Conservation (phyloP, 1,284 basidiomycete genomes). For the Cutaneotrichosporon sp. region DNA sequence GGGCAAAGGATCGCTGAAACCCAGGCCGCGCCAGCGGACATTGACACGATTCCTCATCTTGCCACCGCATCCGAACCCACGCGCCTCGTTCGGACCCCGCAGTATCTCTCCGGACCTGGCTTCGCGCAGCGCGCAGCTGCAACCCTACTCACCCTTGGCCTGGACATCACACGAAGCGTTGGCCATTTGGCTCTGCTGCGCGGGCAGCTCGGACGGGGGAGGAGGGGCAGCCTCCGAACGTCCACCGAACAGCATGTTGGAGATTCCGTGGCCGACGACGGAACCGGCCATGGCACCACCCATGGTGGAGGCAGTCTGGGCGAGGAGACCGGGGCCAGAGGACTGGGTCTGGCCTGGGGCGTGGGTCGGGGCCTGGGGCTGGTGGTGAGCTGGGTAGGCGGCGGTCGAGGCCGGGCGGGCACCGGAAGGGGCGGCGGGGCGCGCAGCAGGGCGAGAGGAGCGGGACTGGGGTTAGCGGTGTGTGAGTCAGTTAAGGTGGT, state of each 20-base stretch:
- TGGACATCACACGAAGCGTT: slow-evolving; percentile 53
- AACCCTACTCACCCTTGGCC: slow-evolving; percentile 51
- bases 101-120: no score
- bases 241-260: slow-evolving; percentile 54
- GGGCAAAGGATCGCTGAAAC: no score
- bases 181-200: slow-evolving; percentile 22
- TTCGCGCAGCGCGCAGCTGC: background rate
- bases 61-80: no score
- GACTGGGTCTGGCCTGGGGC: slow-evolving; percentile 20
- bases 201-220: slow-evolving; percentile 41
- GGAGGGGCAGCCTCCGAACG: slow-evolving; percentile 38
- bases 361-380: slow-evolving; percentile 8
- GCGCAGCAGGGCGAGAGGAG: slow-evolving; percentile 41
- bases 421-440: slow-evolving; percentile 24
- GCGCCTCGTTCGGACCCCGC: no score
- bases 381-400: slow-evolving; percentile 26
- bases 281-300: slow-evolving; percentile 54
- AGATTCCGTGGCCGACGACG: slow-evolving; percentile 55
- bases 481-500: background rate
- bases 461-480: slow-evolving; percentile 23
- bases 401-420: slow-evolving; percentile 35
- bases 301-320: slow-evolving; percentile 54
- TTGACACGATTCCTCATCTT: no score
- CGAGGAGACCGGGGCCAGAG: slow-evolving; percentile 39
- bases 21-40: no score